Conservation (phyloP, 1,284 basidiomycete genomes). For the Sphagnurus paluster region DNA sequence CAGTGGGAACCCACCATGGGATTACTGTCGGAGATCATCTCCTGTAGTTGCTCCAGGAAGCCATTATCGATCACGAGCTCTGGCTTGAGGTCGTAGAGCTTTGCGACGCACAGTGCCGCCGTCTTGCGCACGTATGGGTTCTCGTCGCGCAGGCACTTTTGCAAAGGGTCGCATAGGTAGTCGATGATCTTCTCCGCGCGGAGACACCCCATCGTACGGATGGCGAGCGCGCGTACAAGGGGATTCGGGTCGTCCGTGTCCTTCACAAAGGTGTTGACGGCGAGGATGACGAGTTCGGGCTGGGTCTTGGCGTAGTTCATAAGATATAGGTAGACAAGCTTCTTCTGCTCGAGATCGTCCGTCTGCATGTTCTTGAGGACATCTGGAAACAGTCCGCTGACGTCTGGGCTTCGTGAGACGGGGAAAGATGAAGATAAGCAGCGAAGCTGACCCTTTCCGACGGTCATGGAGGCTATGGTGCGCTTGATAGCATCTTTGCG, state of each 20-base stretch:
- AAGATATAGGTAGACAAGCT: conserved; percentile 96
- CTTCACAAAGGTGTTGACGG: conserved; percentile 98
- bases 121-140: conserved; percentile 99
- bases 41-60: conserved; percentile 86
- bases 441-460: conserved; percentile 75
- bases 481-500: conserved; percentile 98
- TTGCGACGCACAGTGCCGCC: conserved; percentile 93
- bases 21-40: conserved; percentile 93
- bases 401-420: conserved; percentile 51
- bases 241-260: conserved; percentile 97
- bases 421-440: conserved; percentile 3
- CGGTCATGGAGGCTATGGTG: conserved; percentile 94
- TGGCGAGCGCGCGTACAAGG: conserved; percentile 93
- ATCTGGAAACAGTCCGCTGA: conserved; percentile 95
- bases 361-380: conserved; percentile 99
- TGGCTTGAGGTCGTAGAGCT: conserved; percentile 96
- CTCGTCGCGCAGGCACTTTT: conserved; percentile 89
- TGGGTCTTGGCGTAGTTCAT: conserved; percentile 99
- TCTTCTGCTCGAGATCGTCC: conserved; percentile 93
- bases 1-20: conserved; percentile 77
- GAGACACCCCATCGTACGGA: conserved; percentile 96
- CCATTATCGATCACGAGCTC: conserved; percentile 94
- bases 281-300: conserved; percentile 95
- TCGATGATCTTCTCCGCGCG: conserved; percentile 99
- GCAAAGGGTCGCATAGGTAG: conserved; percentile 93